A percentile compares a stretch with the other conserved stretches of the same genome.
phyloP scores from a whole-genome alignment of 768 basidiomycete genomes.

The Amanita polypyramis region DNA sequence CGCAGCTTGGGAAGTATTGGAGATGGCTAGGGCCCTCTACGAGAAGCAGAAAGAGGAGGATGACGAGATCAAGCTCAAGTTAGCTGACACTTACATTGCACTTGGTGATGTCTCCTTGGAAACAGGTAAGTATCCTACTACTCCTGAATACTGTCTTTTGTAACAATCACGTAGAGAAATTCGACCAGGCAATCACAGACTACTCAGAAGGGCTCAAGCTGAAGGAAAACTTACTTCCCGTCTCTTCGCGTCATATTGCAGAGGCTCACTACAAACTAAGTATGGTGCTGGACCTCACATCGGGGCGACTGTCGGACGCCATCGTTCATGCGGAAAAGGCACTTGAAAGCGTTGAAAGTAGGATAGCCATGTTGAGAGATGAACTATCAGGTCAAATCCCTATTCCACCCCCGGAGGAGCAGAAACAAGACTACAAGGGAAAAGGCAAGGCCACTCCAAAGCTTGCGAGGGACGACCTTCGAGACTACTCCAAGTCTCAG shows the following conservation, averaged over 20 bases:
- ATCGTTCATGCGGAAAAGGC: slow-evolving; percentile 76
- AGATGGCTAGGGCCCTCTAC: slow-evolving; percentile 83
- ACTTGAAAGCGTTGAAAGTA: slow-evolving; percentile 62
- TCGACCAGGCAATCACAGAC: slow-evolving; percentile 87
- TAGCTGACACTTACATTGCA: slow-evolving; percentile 85
- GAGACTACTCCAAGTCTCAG: slow-evolving; percentile 62
- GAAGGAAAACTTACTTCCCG: slow-evolving; percentile 64
- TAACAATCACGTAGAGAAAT: slow-evolving; percentile 58
- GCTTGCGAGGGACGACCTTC: slow-evolving; percentile 45
- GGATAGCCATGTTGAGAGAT: slow-evolving; percentile 50
- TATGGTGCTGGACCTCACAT: slow-evolving; percentile 85
- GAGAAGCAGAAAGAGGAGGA: slow-evolving; percentile 52
- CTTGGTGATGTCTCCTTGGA: slow-evolving; percentile 96
- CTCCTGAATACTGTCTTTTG: not conserved
- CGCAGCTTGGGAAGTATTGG: slow-evolving; percentile 96
- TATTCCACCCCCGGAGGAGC: slow-evolving; percentile 19
- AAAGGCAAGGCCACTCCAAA: slow-evolving; percentile 59
- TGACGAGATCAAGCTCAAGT: slow-evolving; percentile 61
- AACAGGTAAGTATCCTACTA: slow-evolving; percentile 53
- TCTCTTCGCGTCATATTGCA: slow-evolving; percentile 88
- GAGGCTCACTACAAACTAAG: slow-evolving; percentile 93
- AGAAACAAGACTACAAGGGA: slow-evolving; percentile 37
- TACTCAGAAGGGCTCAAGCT: slow-evolving; percentile 70
- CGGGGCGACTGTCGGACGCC: slow-evolving; percentile 74
- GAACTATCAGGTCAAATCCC: slow-evolving; percentile 30